These are phyloP conservation scores for Dendryphion nanum DNA, from an alignment of 2,329 filamentous ascomycete genomes.

Conservation along the genomic window DNA sequence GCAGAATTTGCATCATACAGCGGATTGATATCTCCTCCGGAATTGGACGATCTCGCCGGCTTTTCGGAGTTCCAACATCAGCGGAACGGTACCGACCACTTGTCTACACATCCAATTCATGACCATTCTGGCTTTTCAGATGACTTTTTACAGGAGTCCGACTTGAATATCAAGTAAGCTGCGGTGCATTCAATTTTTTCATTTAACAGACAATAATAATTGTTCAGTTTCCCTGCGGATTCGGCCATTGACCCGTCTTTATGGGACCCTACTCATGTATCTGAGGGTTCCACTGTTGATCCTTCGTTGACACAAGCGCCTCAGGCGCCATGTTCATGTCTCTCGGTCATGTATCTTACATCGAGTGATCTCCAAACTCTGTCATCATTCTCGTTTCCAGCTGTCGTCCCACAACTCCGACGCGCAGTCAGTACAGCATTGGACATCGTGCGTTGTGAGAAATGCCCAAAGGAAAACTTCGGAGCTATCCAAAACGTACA, in stretches of 20 bases:
- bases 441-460: constrained; percentile 40
- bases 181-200: too few relatives aligned
- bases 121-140: too few relatives aligned
- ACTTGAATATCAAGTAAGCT: too few relatives aligned
- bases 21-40: constrained; percentile 11
- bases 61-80: too few relatives aligned
- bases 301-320: constrained; percentile 3
- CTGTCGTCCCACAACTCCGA: constrained; percentile 41
- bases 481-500: constrained; percentile 47
- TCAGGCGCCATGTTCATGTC: constrained; percentile 41
- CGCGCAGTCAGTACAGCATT: constrained; percentile 42
- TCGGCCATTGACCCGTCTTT: constrained; percentile 25
- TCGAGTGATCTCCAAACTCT: constrained; percentile 43
- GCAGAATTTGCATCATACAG: too few relatives aligned
- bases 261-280: constrained; percentile 18
- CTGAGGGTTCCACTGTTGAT: constrained; percentile 1
- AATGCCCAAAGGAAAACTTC: constrained; percentile 44
- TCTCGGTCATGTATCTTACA: constrained; percentile 47
- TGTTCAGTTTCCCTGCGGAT: constrained; percentile 14
- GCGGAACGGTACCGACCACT: too few relatives aligned
- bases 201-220: too few relatives aligned
- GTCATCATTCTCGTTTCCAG: constrained; percentile 42
- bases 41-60: constrained; percentile 8
- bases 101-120: too few relatives aligned
- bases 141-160: too few relatives aligned